phyloP scores from a whole-genome alignment of 2,329 filamentous ascomycete species.

The Fonsecaea monophora region DNA sequence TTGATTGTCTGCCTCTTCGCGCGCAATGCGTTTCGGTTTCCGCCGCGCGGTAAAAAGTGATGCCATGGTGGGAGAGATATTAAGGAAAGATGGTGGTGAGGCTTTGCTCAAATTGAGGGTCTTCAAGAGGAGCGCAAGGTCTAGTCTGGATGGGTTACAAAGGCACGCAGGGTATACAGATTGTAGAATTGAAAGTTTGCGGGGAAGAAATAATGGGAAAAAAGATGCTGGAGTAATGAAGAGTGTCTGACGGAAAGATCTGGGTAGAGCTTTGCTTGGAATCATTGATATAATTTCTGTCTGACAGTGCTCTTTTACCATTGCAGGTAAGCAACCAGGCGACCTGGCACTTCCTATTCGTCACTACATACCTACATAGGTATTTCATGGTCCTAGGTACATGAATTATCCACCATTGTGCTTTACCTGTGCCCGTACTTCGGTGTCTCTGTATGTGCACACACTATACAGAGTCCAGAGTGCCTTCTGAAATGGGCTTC shows the following conservation, averaged over 20 bases:
- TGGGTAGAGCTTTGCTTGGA: neutral
- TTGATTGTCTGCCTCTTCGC: constrained; percentile 71
- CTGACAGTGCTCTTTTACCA: neutral
- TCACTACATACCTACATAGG: too few relatives aligned
- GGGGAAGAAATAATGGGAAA: neutral
- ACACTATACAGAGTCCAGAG: neutral
- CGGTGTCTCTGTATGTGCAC: neutral
- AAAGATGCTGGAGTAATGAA: neutral
- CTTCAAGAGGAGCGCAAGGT: neutral
- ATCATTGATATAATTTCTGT: neutral
- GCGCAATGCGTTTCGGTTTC: constrained; percentile 63
- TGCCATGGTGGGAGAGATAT: constrained; percentile 54
- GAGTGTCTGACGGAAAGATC: neutral
- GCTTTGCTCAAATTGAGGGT: neutral
- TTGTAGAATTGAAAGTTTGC: neutral
- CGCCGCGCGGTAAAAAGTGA: constrained; percentile 62
- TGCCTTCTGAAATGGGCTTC: neutral
- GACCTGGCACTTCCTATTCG: too few relatives aligned
- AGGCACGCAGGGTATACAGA: neutral
- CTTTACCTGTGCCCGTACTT: neutral
- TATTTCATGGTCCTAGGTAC: too few relatives aligned
- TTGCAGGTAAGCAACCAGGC: neutral
- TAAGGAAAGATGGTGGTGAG: neutral
- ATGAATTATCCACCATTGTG: neutral
- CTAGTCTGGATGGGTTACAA: too few relatives aligned